Base-by-base conservation (phyloP, 345 rosid species). In the Arabidopsis arenosa region DNA sequence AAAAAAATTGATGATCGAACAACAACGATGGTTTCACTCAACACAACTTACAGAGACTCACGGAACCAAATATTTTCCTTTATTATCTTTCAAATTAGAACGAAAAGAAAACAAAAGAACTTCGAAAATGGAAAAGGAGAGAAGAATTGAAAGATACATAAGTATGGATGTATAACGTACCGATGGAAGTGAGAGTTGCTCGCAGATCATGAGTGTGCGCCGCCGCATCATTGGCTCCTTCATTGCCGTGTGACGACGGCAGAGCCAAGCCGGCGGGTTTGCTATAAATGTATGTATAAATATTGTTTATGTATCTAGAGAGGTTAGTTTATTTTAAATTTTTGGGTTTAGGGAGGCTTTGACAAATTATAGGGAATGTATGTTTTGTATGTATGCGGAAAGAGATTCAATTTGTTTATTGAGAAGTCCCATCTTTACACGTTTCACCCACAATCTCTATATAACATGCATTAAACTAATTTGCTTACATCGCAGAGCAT, bases 121-220 rank as follows among this genome's bases (percentile, higher is more conserved):
- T 32, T 17, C 6, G 5, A 33, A 33, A 13, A 1, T 13, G 23
- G 12, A 59, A 52, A 13, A 70, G 11, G 43, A 68, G 41, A 68
- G 44, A 45, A 63, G 36, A 56, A 37, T 11, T 13, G 8, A 40
- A 47, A 40, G 55, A 65, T 58, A 54, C 55, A 63, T 11, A 32
- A 17, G 15, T 11, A 72, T 28, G 32, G 4, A 28, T 28, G 32
- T 10, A 5, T 1, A 56, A 68, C 74, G 7, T 47, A 77, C 80
- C 62, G 67, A 65, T 32, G 80, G 80, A 71, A 77, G 54, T 28
- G 80, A 77, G 63, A 77, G 80, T 64, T 77, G 37, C 55, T 77
- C 80, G 32, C 55, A 71, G 55, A 56, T 21, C 76, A 77, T 77
- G 68, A 77, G 80, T 53, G 61, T 71, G 62, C 33, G 76, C 35